Base-by-base conservation (phyloP, 371 early-diverging fungal species). In the Rhizopus sp. region DNA sequence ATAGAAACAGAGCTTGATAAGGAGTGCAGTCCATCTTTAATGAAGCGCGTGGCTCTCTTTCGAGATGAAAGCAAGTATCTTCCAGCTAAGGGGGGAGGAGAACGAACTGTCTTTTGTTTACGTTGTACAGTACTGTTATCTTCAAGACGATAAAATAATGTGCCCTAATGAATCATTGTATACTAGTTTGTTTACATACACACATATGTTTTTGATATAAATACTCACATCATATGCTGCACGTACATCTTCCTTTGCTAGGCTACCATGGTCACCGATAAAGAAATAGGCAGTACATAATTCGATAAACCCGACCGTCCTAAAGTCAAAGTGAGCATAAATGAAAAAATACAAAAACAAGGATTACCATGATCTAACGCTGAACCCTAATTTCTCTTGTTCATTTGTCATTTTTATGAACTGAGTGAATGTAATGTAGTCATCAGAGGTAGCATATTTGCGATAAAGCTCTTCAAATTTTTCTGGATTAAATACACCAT, bases 141-240 rank as follows among this genome's bases (percentile, higher is more conserved):
- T 34, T 47, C 54, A 4, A 63, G 50, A 12, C 66, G 59, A 40
- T 66, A 66, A 31, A 66, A 66, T 6, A 66, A 30, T 7, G 66
- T 41, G 13, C 66, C 66, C 66, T 66, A 49, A 9, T 50, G 10
- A 40, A 31, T 16, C 6, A 50, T 23, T 12, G 35, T 30, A n/a
- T 8, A 15, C 8, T 40, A 32, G n/a, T 23, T 38, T 50, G 33
- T 57, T 57, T 50, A 16, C 13, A 9, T 10, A 13, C 38, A 37
- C 6, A 6, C 1, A 15, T 13, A 38, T 30, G 3, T 3, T 35
- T 17, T 8, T 10, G 3, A 15, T 10, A 15, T 17, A 35, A 13
- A 53, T 34, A 53, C 69, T 59, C 55, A 76, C 77, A 64, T 76
- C 73, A 49, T 68, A 76, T 7, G 61, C 69, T 16, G 73, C 64